phyloP scores from a whole-genome alignment of 176 grass and related monocot genomes.

The Hsuehochloa calcarea region DNA sequence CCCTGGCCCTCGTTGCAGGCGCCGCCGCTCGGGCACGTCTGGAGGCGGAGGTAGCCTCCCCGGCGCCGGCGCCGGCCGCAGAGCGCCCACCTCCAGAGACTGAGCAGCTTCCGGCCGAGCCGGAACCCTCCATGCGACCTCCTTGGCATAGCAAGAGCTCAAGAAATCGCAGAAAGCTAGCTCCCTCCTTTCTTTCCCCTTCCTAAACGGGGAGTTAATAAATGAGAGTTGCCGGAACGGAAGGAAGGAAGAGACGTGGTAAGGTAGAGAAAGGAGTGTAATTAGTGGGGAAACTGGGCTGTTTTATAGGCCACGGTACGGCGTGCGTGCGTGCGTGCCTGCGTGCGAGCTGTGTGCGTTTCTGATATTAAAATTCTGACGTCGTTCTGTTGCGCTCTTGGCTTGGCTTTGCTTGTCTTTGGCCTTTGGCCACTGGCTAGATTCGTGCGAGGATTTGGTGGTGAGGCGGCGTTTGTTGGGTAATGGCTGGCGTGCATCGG shows the following conservation, averaged over 20 bases:
- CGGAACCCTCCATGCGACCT: conserved; percentile 64
- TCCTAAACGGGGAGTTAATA: not conserved
- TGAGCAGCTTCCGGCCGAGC: conserved; percentile 68
- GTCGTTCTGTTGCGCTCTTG: too few relatives aligned
- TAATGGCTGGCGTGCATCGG: not conserved
- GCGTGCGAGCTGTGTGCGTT: not conserved
- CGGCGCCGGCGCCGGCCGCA: conserved; percentile 28
- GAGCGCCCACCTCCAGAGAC: conserved; percentile 44
- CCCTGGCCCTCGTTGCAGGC: not conserved
- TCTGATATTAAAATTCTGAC: too few relatives aligned
- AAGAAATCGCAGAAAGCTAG: not conserved
- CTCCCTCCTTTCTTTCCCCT: not conserved
- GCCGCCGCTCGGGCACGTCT: not conserved
- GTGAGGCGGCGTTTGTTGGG: conserved; percentile 7
- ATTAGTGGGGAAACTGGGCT: not conserved
- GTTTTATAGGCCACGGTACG: conserved; percentile 27
- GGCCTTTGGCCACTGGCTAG: not conserved
- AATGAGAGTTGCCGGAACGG: not conserved
- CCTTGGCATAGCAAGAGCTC: conserved; percentile 24
- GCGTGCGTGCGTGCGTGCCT: not conserved
- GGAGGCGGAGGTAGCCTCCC: conserved; percentile 25
- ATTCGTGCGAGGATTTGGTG: conserved; percentile 6
- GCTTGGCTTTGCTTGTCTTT: not conserved
- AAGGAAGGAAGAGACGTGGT: not conserved
- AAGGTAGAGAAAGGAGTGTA: conserved; percentile 5